Percentiles rank a stretch among this genome's conserved stretches.
These are phyloP conservation scores for Tuber borchii DNA, from an alignment of 495 filamentous ascomycete species.

Conservation along the genomic window DNA sequence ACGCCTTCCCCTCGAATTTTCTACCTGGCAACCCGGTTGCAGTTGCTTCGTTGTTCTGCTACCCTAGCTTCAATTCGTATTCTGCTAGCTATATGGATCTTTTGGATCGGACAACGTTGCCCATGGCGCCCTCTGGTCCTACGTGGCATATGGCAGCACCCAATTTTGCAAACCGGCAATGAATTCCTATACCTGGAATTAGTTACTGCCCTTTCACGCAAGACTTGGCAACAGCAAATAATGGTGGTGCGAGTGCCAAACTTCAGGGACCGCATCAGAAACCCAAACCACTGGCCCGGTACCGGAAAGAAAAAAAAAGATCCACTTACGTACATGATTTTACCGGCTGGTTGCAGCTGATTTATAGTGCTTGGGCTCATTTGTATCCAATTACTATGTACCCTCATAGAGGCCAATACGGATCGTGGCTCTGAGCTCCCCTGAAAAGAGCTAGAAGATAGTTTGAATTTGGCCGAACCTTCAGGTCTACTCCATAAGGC, in stretches of 20 bases:
- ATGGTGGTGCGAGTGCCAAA: not conserved
- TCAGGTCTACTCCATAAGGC: slow-evolving; percentile 2
- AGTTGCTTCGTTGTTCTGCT: not conserved
- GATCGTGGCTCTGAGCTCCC: not conserved
- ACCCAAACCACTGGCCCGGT: not conserved
- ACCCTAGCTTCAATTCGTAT: not conserved
- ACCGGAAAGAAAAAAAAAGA: not conserved
- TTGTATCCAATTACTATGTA: not conserved
- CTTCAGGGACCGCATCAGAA: not conserved
- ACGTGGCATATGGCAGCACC: not conserved
- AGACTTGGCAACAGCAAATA: not conserved
- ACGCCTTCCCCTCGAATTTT: not conserved
- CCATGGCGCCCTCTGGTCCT: not conserved
- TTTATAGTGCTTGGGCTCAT: not conserved
- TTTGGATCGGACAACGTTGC: not conserved
- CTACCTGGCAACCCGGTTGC: not conserved
- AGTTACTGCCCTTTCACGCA: not conserved
- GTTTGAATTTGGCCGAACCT: not conserved
- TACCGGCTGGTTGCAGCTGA: slow-evolving; percentile 4
- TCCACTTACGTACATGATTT: not conserved
- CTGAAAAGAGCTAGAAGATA: not conserved
- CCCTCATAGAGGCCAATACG: not conserved
- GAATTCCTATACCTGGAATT: not conserved
- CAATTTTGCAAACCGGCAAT: not conserved
- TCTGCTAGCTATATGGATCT: not conserved